These are phyloP conservation scores for Aspergillus aculeatus DNA, from an alignment of 2,329 filamentous ascomycete genomes.

Conservation along the genomic window DNA sequence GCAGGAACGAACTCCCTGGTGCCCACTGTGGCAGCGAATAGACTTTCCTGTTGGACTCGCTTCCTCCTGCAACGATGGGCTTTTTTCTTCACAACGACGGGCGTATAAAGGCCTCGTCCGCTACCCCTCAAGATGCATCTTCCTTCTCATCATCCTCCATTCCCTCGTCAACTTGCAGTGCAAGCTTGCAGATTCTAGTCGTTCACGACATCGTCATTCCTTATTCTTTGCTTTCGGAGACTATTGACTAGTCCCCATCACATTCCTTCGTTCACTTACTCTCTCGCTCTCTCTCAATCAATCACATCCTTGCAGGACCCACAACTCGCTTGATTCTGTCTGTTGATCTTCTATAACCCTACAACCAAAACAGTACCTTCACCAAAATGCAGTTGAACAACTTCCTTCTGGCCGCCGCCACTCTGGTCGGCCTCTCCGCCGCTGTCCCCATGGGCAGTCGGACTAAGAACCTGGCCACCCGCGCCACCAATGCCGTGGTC, in stretches of 20 bases:
- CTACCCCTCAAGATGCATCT: not conserved
- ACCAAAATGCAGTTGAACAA: slow-evolving; percentile 6
- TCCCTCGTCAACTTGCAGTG: not conserved
- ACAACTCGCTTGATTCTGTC: not conserved
- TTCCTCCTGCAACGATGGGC: not conserved
- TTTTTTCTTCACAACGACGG: not conserved
- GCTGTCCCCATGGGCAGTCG: slow-evolving; percentile 4
- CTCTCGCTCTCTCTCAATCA: not conserved
- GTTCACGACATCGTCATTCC: slow-evolving; percentile 6
- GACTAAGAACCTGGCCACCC: slow-evolving; percentile 3
- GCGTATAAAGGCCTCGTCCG: not conserved
- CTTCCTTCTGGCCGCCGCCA: not conserved
- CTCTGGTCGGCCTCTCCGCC: not conserved
- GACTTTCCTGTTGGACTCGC: not conserved
- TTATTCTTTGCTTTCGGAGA: not conserved
- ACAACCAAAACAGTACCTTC: not conserved
- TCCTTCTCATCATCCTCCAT: not conserved
- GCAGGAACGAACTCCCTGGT: not conserved
- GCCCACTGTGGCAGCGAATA: not conserved
- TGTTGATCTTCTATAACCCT: too few relatives aligned
- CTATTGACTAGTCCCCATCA: slow-evolving; percentile 7
- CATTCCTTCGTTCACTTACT: not conserved
- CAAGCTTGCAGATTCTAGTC: slow-evolving; percentile 6
- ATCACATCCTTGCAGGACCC: not conserved
- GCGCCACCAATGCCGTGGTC: slow-evolving; percentile 2